phyloP scores from a whole-genome alignment of 2,329 filamentous ascomycete species.

The Aspergillus candidus region DNA sequence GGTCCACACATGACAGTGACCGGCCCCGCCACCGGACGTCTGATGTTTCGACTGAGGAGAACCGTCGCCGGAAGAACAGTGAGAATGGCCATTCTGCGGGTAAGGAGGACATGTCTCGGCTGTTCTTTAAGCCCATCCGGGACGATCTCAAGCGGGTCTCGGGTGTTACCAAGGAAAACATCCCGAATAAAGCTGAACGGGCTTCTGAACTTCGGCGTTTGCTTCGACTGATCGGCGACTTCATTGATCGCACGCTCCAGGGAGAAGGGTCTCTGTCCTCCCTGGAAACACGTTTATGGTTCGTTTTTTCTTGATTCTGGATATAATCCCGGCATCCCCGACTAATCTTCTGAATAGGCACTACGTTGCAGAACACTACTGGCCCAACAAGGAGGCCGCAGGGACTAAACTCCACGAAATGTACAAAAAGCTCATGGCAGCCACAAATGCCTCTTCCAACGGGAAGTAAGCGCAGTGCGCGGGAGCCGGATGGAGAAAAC shows the following conservation, averaged over 20 bases:
- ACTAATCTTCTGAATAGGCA: conserved; percentile 33
- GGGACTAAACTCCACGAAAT: conserved; percentile 32
- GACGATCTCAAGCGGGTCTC: conserved; percentile 40
- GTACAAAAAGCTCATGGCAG: conserved; percentile 33
- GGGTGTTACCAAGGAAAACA: conserved; percentile 41
- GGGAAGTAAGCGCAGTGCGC: conserved; percentile 17
- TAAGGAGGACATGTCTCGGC: conserved; percentile 36
- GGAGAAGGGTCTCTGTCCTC: conserved; percentile 35
- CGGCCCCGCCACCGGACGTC: conserved; percentile 28
- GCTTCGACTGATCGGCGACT: conserved; percentile 42
- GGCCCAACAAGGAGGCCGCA: conserved; percentile 41
- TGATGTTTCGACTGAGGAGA: conserved; percentile 31
- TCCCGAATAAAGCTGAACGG: conserved; percentile 39
- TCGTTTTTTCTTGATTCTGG: conserved; percentile 15
- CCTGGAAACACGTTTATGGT: conserved; percentile 42
- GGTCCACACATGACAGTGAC: conserved; percentile 29
- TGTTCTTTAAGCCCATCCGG: conserved; percentile 44
- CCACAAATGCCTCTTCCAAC: conserved; percentile 20
- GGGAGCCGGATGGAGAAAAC: conserved; percentile 7
- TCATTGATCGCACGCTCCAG: conserved; percentile 37
- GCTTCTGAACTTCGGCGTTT: conserved; percentile 40
- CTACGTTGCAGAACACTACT: conserved; percentile 40
- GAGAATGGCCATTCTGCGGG: conserved; percentile 30
- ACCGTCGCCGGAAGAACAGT: conserved; percentile 31
- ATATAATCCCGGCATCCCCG: background rate